A percentile compares a stretch with the other conserved stretches of the same genome.
phyloP scores from a whole-genome alignment of 2,329 filamentous ascomycete genomes.

The Colletotrichum camelliae region DNA sequence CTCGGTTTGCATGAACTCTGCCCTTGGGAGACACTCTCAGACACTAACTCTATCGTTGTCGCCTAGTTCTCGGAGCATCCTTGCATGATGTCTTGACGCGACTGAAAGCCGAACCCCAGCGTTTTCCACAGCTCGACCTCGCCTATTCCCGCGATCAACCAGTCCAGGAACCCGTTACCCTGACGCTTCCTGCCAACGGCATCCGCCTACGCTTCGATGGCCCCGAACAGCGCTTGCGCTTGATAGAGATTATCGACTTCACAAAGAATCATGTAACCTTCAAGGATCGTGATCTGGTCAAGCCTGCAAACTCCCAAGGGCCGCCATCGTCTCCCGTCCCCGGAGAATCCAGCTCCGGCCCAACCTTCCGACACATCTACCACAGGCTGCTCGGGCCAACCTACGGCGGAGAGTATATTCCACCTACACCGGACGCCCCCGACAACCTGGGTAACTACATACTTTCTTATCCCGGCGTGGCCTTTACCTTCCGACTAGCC shows the following conservation, averaged over 20 bases:
- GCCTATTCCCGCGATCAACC: conserved; percentile 79
- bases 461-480: conserved; percentile 91
- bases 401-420: conserved; percentile 90
- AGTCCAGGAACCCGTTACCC: conserved; percentile 74
- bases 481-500: conserved; percentile 86
- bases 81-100: conserved; percentile 88
- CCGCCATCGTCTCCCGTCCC: conserved; percentile 30
- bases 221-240: conserved; percentile 84
- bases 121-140: conserved; percentile 83
- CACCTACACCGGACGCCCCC: conserved; percentile 58
- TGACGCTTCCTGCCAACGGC: conserved; percentile 84
- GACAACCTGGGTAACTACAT: conserved; percentile 78
- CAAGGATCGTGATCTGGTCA: conserved; percentile 79
- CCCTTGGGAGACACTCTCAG: conserved; percentile 18
- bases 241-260: conserved; percentile 93
- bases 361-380: conserved; percentile 88
- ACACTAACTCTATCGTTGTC: conserved; percentile 22
- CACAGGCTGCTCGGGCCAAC: conserved; percentile 92
- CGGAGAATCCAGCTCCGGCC: conserved; percentile 56
- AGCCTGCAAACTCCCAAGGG: conserved; percentile 51
- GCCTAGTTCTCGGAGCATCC: conserved; percentile 82
- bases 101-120: conserved; percentile 84
- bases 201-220: conserved; percentile 92
- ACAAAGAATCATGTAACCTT: conserved; percentile 84
- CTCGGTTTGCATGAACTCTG: conserved; percentile 41